Evolutionary conservation across 345 rosid genomes (phyloP).

Genomic region (Cardamine chenopodiifolia): DNA sequence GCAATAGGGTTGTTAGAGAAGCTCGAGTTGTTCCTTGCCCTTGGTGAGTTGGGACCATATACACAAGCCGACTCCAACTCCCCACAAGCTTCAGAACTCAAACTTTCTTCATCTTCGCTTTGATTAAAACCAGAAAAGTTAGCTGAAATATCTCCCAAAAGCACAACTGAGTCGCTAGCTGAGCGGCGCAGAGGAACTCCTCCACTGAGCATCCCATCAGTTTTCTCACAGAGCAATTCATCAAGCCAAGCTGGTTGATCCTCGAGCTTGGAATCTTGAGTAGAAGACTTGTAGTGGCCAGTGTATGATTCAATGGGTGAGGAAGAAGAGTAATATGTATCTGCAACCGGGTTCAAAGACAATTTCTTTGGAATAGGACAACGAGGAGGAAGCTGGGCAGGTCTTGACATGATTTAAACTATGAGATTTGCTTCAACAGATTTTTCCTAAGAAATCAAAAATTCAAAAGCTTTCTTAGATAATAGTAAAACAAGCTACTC

Average conservation of each 20-base stretch:
- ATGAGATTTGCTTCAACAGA: conserved; percentile 30
- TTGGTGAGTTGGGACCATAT: conserved; percentile 84
- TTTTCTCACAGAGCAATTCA: conserved; percentile 51
- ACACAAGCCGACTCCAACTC: conserved; percentile 62
- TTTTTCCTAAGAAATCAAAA: not conserved
- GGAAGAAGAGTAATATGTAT: conserved; percentile 42
- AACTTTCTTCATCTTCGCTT: conserved; percentile 42
- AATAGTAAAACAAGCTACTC: not conserved
- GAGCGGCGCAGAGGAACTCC: conserved; percentile 62
- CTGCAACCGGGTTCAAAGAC: conserved; percentile 37
- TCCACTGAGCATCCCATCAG: conserved; percentile 45
- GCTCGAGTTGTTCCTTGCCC: conserved; percentile 51
- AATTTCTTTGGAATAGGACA: conserved; percentile 64
- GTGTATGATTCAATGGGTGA: conserved; percentile 38
- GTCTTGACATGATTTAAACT: conserved; percentile 61
- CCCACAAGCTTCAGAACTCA: conserved; percentile 43
- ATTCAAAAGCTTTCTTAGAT: conserved; percentile 24
- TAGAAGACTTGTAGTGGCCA: conserved; percentile 48
- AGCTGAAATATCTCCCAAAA: conserved; percentile 54
- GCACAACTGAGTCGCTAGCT: conserved; percentile 69
- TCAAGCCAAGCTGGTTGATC: conserved; percentile 72
- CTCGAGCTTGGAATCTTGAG: conserved; percentile 54
- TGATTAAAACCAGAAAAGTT: conserved; percentile 48
- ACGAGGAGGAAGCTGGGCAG: conserved; percentile 73
- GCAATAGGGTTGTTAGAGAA: conserved; percentile 57